Evolutionary conservation across 306 rosid species (phyloP).

Genomic region (Lagenaria siceraria): DNA sequence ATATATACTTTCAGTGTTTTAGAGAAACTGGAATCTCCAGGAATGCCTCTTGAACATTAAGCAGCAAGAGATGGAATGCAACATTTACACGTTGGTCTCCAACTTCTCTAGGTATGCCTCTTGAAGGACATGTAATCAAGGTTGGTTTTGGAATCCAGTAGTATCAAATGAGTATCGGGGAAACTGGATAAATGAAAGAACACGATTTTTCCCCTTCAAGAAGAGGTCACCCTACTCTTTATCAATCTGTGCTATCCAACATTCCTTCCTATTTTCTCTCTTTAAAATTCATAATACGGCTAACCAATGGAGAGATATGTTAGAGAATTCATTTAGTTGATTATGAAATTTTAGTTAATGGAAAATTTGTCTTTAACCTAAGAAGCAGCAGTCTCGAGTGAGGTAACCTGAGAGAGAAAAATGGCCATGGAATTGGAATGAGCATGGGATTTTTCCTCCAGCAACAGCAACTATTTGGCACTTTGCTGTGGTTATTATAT

Average conservation of each 20-base stretch:
- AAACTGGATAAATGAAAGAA: neutral
- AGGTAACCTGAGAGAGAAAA: neutral
- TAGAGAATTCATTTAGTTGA: neutral
- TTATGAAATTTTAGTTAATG: neutral
- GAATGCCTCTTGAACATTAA: neutral
- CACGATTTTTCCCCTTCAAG: neutral
- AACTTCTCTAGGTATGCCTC: neutral
- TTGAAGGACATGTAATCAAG: neutral
- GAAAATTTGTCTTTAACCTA: neutral
- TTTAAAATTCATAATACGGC: neutral
- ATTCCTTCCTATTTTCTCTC: neutral
- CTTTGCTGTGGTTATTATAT: neutral
- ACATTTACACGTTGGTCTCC: neutral
- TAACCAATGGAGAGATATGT: neutral
- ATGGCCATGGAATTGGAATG: neutral
- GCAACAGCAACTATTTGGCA: neutral
- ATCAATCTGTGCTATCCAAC: neutral
- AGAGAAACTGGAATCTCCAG: neutral
- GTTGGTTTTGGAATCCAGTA: neutral
- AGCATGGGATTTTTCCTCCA: neutral
- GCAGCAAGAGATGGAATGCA: neutral
- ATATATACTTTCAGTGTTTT: neutral
- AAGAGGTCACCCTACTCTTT: neutral
- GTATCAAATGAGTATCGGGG: neutral
- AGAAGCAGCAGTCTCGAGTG: neutral